Evolutionary conservation across 2,329 filamentous ascomycete genomes (phyloP).

Genomic region (Gyromitra esculenta): DNA sequence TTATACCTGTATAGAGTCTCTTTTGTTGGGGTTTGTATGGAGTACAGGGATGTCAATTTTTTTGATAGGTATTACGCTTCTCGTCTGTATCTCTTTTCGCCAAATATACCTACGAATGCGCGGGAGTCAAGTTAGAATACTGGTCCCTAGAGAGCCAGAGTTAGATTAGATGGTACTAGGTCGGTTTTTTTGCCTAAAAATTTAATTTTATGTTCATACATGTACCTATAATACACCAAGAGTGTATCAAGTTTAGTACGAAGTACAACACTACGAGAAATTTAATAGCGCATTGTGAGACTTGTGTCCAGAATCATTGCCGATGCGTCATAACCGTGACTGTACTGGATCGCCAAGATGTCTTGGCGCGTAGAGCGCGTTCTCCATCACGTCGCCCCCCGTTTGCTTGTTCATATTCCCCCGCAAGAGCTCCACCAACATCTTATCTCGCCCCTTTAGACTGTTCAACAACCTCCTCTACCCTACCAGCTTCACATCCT

Average conservation of each 20-base stretch:
- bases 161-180: not conserved
- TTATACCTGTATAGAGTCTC: not conserved
- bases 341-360: constrained; percentile 24
- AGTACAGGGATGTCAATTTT: not conserved
- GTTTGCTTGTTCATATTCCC: constrained; percentile 13
- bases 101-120: constrained; percentile 17
- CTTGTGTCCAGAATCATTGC: constrained; percentile 11
- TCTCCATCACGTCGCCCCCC: constrained; percentile 42
- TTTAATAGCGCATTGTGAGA: not conserved
- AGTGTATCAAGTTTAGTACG: not conserved
- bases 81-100: not conserved
- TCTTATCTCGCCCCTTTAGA: not conserved
- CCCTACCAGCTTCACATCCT: not conserved
- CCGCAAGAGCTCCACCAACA: constrained; percentile 27
- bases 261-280: not conserved
- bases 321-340: constrained; percentile 15
- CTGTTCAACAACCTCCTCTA: not conserved
- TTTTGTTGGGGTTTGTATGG: not conserved
- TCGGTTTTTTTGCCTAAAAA: not conserved
- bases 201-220: not conserved
- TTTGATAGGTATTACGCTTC: not conserved
- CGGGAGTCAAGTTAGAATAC: constrained; percentile 15
- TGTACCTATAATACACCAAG: not conserved
- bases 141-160: not conserved
- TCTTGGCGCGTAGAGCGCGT: constrained; percentile 48